A percentile compares a stretch with the other conserved stretches of the same genome.
Evolutionary conservation across 306 rosid species (phyloP).

Genomic region (Sindora glabra): DNA sequence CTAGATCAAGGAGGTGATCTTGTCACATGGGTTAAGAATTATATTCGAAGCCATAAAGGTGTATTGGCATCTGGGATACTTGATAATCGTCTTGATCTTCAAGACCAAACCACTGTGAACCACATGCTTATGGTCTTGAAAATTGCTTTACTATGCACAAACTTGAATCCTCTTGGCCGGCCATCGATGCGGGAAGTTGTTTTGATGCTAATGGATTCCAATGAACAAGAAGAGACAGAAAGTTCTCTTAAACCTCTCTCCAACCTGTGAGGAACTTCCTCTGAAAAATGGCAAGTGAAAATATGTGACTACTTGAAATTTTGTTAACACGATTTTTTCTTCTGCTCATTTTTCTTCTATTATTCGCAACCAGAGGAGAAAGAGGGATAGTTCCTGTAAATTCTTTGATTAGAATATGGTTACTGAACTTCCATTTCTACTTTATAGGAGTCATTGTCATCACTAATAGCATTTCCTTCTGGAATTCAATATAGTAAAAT

Average conservation of each 20-base stretch:
- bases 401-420: conserved; percentile 28
- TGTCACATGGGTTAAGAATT: conserved; percentile 61
- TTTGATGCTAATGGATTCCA: conserved; percentile 70
- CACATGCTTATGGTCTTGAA: conserved; percentile 80
- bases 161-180: conserved; percentile 52
- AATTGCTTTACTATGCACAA: conserved; percentile 77
- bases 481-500: conserved; percentile 30
- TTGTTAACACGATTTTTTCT: conserved; percentile 26
- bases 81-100: conserved; percentile 59
- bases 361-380: conserved; percentile 20
- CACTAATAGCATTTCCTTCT: conserved; percentile 25
- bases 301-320: conserved; percentile 17
- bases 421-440: conserved; percentile 10
- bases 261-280: conserved; percentile 35
- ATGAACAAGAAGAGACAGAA: conserved; percentile 48
- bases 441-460: conserved; percentile 16
- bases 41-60: conserved; percentile 46
- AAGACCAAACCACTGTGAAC: conserved; percentile 43
- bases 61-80: conserved; percentile 55
- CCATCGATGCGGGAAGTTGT: conserved; percentile 85
- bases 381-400: conserved; percentile 48
- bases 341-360: conserved; percentile 22
- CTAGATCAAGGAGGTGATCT: conserved; percentile 90
- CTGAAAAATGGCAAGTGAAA: conserved; percentile 32
- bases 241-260: conserved; percentile 40